These are phyloP conservation scores for Isoetes taiwanensis DNA, from an alignment of 75 land plant species.

Conservation along the genomic window DNA sequence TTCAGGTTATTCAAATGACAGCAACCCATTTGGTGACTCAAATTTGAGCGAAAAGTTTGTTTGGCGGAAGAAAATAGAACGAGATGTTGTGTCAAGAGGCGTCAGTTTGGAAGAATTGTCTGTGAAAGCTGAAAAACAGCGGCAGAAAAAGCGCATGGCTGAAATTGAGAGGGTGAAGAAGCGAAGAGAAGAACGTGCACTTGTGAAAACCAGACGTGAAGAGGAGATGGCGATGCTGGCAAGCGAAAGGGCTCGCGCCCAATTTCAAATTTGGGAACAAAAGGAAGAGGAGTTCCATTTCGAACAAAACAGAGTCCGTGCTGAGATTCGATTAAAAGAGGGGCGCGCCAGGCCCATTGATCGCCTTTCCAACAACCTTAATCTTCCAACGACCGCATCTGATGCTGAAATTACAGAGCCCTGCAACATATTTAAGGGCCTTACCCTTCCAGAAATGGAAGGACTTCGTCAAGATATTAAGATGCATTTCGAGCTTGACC, in stretches of 20 bases:
- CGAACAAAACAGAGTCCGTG: constrained; percentile 94
- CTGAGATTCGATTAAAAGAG: constrained; percentile 82
- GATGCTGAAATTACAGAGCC: constrained; percentile 85
- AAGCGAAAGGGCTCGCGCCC: constrained; percentile 92
- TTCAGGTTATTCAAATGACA: constrained; percentile 91
- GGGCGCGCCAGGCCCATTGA: constrained; percentile 95
- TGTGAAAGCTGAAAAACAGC: constrained; percentile 67
- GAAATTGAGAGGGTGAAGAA: constrained; percentile 99
- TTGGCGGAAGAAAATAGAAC: constrained; percentile 95
- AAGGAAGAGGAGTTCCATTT: constrained; percentile 99
- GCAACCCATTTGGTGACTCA: constrained; percentile 94
- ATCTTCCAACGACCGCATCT: constrained; percentile 61
- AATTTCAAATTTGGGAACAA: constrained; percentile 96
- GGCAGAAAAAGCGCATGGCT: constrained; percentile 84
- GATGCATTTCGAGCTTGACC: too few relatives aligned
- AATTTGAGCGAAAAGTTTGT: constrained; percentile 92
- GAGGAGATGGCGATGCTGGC: constrained; percentile 98
- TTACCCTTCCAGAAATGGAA: too few relatives aligned
- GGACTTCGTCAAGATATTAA: too few relatives aligned
- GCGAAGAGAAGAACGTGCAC: constrained; percentile 87
- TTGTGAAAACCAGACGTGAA: constrained; percentile 90
- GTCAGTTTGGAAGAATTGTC: constrained; percentile 42
- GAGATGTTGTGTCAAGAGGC: constrained; percentile 64
- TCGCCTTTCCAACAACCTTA: constrained; percentile 63
- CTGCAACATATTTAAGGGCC: constrained; percentile 84